These are phyloP conservation scores for Thalassiosira mediterranea DNA, from an alignment of 352 stramenopile genomes.

Conservation along the genomic window DNA sequence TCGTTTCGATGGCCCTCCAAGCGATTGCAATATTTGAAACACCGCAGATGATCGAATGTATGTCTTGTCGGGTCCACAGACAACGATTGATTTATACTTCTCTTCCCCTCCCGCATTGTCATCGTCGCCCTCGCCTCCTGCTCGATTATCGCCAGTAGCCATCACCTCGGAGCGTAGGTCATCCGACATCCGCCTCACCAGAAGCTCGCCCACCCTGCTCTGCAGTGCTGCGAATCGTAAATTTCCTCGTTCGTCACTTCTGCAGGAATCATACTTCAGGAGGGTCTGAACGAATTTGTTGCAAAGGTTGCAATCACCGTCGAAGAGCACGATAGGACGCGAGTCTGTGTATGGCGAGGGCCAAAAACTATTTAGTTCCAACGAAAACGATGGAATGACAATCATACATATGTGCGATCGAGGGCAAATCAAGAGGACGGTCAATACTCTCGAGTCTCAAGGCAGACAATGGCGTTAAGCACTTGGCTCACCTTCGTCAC, in stretches of 20 bases:
- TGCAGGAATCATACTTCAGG: constrained; percentile 46
- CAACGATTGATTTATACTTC: constrained; percentile 51
- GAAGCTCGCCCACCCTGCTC: constrained; percentile 40
- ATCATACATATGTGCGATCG: neutral
- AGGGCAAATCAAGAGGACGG: too few species aligned
- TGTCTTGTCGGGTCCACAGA: constrained; percentile 37
- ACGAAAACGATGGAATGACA: neutral
- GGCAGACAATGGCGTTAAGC: constrained; percentile 1
- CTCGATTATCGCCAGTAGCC: neutral
- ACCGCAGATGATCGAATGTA: constrained; percentile 49
- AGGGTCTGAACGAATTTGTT: constrained; percentile 48
- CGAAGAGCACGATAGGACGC: constrained; percentile 58
- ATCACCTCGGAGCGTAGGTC: constrained; percentile 36
- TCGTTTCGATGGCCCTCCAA: constrained; percentile 47
- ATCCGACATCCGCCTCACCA: constrained; percentile 50
- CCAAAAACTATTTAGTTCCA: neutral
- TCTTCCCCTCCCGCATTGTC: constrained; percentile 4
- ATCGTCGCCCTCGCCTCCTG: neutral
- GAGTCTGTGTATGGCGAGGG: constrained; percentile 14
- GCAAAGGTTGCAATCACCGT: constrained; percentile 38
- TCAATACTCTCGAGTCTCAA: too few species aligned
- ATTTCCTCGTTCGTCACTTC: constrained; percentile 34
- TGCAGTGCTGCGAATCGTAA: constrained; percentile 57
- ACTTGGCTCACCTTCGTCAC: constrained; percentile 15
- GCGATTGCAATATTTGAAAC: constrained; percentile 33